Evolutionary conservation across 2,329 filamentous ascomycete genomes (phyloP), one percentile per base, ranked within the genome.

Genomic region (Rhynchosporium graminicola): DNA sequence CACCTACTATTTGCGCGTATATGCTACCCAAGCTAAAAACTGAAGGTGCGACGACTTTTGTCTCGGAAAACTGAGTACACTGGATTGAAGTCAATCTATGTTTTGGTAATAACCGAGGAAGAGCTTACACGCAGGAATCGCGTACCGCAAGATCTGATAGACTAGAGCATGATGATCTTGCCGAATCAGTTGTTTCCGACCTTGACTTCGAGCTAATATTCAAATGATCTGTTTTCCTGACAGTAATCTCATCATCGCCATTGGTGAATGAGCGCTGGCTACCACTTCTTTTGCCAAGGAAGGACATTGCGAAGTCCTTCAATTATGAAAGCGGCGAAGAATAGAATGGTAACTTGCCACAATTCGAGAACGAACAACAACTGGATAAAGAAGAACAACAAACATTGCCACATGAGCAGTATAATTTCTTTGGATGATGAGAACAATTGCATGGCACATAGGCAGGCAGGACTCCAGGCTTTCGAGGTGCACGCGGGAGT

Each of bases 121-220:
- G 28, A 52, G 52, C 68, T 66, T 69, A 70, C 70, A 70, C 70
- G 68, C 70, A 72, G 60, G 69, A 70, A 42, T 71, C 69, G 47
- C 69, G 63, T 10, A 70, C 54, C 8, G 63, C 69, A 62, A 64
- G 70, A 26, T 69, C 67, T 13, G 63, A 63, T 29, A 61, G 42
- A 20, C 64, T 60, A 8, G 66, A 63, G 13, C 61, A 58, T 29
- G 63, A 63, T 10, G 68, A 66, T 62, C 65, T 61, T 8, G 59
- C 50, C 7, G 68, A 67, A 10, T 51, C 15, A 54, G 66, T 58
- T 5, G 58, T 60, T 13, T 67, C 63, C 13, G 57, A 31, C 36
- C 63, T 58, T 50, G 60, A 63, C 12, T 63, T 61, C 33, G 29
- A 42, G 28, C 46, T 62, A 28, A 59, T 56, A 43, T 63, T 46